Percentiles rank a stretch among this genome's conserved stretches.
phyloP scores from a whole-genome alignment of 129 eudicot species.

The Chrysanthemum lavandulifolium region DNA sequence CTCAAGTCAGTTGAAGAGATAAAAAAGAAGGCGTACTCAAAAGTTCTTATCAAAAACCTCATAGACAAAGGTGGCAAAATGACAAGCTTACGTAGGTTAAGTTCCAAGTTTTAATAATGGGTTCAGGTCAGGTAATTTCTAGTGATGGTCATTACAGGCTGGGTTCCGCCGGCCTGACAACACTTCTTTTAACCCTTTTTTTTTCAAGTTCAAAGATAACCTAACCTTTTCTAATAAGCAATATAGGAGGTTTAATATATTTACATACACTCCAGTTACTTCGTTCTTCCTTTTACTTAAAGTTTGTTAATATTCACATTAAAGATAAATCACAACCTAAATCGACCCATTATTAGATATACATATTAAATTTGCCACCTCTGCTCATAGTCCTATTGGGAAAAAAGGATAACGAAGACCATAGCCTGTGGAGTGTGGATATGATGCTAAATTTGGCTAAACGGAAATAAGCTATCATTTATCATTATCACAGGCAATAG shows the following conservation, averaged over 20 bases:
- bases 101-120: too few species aligned
- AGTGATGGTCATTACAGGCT: too few species aligned
- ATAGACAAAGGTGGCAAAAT: background rate
- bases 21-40: background rate
- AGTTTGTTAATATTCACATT: background rate
- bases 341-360: background rate
- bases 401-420: background rate
- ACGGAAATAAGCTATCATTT: background rate
- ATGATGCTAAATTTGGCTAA: constrained; percentile 1
- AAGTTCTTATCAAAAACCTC: constrained; percentile 11
- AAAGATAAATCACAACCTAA: background rate
- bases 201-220: background rate
- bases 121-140: too few species aligned
- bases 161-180: too few species aligned
- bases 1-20: background rate
- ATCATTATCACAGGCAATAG: background rate
- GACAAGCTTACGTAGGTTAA: background rate
- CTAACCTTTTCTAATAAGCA: background rate
- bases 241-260: background rate
- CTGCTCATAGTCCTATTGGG: background rate
- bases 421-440: background rate
- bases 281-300: background rate
- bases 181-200: too few species aligned
- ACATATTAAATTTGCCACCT: background rate
- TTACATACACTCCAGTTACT: background rate